Conservation (phyloP, 2,329 filamentous ascomycete species). For the Colletotrichum liriopes region DNA sequence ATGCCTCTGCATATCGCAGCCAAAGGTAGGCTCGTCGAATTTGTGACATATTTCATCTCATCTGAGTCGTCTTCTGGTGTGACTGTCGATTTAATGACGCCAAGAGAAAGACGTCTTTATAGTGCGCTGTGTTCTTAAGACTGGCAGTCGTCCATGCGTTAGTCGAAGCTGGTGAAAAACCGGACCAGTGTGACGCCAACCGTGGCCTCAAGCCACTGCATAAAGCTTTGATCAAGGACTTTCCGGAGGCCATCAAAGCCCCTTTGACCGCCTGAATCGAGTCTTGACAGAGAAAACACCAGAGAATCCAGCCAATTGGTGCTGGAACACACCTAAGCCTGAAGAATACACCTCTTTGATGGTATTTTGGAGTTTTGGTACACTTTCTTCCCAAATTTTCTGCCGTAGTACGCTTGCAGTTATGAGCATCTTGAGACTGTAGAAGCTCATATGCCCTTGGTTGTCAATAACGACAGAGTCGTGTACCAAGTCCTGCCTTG, state of each 20-base stretch:
- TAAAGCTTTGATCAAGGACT: conserved; percentile 51
- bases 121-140: conserved; percentile 48
- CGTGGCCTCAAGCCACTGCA: conserved; percentile 55
- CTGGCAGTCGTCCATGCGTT: conserved; percentile 45
- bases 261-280: conserved; percentile 55
- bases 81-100: conserved; percentile 40
- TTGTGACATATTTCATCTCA: conserved; percentile 42
- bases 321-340: conserved; percentile 35
- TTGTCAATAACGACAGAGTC: conserved; percentile 43
- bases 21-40: conserved; percentile 28
- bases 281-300: conserved; percentile 49
- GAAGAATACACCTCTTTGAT: conserved; percentile 50
- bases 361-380: neutral
- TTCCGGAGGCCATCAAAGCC: conserved; percentile 47
- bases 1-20: conserved; percentile 36
- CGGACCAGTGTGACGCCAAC: conserved; percentile 42
- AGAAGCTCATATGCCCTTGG: conserved; percentile 48
- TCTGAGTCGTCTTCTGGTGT: neutral
- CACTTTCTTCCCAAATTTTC: neutral
- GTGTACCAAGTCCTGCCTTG: conserved; percentile 50
- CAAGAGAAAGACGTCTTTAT: conserved; percentile 45
- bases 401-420: conserved; percentile 47
- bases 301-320: conserved; percentile 26
- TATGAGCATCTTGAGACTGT: conserved; percentile 48
- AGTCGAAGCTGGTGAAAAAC: conserved; percentile 47